Conservation (phyloP, 345 rosid genomes). For the Citrus unshiu region DNA sequence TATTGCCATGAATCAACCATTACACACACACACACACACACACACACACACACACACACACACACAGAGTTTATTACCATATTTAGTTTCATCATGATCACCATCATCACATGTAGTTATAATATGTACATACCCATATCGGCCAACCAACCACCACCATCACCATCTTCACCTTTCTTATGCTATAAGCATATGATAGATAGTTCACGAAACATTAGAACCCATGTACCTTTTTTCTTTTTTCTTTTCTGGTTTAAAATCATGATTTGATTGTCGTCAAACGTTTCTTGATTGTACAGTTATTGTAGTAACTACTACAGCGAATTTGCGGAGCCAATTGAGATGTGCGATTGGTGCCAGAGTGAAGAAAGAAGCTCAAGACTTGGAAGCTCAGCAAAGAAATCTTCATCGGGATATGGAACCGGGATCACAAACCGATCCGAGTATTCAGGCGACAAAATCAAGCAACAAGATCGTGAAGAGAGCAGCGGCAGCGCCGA, state of each 20-base stretch:
- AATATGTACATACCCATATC: slow-evolving; percentile 15
- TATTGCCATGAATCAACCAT: neutral
- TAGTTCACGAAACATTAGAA: neutral
- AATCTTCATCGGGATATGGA: slow-evolving; percentile 29
- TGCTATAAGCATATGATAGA: neutral
- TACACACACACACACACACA: neutral
- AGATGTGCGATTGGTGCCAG: slow-evolving; percentile 88
- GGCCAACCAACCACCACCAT: slow-evolving; percentile 2
- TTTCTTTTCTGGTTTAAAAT: neutral
- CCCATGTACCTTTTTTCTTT: neutral
- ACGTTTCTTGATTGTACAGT: slow-evolving; percentile 31
- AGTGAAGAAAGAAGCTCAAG: slow-evolving; percentile 51
- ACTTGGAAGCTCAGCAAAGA: slow-evolving; percentile 45
- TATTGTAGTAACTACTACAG: slow-evolving; percentile 89
- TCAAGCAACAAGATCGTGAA: slow-evolving; percentile 52
- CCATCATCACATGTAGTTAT: slow-evolving; percentile 2
- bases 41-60: too few relatives aligned
- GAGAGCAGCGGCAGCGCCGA: slow-evolving; percentile 26
- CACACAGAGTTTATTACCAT: neutral
- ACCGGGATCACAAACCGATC: slow-evolving; percentile 44
- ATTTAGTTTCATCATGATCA: slow-evolving; percentile 5
- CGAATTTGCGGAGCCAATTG: slow-evolving; percentile 59
- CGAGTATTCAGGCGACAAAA: slow-evolving; percentile 52
- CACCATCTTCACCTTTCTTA: neutral
- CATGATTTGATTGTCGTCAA: neutral